Evolutionary conservation across 148 eudicot genomes (phyloP).

Genomic region (Selenicereus undatus): DNA sequence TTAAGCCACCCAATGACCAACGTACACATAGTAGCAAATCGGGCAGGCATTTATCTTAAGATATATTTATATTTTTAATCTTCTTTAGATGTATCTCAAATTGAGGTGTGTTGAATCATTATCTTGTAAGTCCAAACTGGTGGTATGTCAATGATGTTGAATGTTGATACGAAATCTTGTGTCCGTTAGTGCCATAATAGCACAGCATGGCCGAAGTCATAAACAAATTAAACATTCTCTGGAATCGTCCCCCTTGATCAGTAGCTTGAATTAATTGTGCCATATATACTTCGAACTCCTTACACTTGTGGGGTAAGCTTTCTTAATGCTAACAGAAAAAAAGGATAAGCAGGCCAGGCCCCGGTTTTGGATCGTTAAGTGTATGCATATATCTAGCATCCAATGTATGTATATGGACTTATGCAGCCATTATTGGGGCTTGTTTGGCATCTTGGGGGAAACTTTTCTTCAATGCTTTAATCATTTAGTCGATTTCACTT

Average conservation of each 20-base stretch:
- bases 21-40: too few species aligned
- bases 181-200: neutral
- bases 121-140: neutral
- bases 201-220: neutral
- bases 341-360: neutral
- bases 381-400: neutral
- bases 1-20: too few species aligned
- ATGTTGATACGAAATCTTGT: neutral
- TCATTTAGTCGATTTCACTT: neutral
- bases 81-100: neutral
- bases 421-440: neutral
- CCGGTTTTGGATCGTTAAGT: neutral
- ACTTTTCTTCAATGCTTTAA: neutral
- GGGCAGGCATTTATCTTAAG: too few species aligned
- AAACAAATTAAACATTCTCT: neutral
- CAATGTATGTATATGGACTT: neutral
- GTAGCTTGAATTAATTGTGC: neutral
- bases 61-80: too few species aligned
- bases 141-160: too few species aligned
- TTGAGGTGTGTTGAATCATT: neutral
- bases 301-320: neutral
- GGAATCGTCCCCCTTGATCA: neutral
- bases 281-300: neutral
- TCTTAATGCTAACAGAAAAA: neutral
- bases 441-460: neutral